Conservation (phyloP, 2,329 filamentous ascomycete species). For the Sporothrix luriei region DNA sequence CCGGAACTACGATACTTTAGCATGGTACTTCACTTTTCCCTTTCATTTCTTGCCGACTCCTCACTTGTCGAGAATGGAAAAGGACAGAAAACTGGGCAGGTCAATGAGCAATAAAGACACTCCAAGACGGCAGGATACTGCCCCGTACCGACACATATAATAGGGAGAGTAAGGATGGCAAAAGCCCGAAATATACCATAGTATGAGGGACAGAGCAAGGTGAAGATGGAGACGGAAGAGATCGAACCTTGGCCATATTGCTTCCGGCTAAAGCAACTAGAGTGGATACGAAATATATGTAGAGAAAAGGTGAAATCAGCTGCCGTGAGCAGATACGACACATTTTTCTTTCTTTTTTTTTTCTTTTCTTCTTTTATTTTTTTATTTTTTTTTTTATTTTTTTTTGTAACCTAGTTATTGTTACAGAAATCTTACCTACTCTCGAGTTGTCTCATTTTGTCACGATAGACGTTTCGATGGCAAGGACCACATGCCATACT, state of each 20-base stretch:
- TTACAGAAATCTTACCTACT: too few relatives aligned
- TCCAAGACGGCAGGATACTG: slow-evolving; percentile 2
- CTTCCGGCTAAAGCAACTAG: background rate
- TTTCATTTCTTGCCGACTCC: background rate
- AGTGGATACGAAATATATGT: background rate
- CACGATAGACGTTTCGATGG: too few relatives aligned
- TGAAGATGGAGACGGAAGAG: background rate
- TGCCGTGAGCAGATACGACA: background rate
- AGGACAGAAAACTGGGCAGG: background rate
- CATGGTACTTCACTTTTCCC: background rate
- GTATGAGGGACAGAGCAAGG: background rate
- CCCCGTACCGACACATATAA: background rate
- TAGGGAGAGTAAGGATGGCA: background rate
- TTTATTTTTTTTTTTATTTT: background rate
- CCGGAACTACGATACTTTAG: background rate
- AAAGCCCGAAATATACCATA: background rate
- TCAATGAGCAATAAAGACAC: background rate
- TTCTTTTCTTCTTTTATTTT: too few relatives aligned
- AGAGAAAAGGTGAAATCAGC: background rate
- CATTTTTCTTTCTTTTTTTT: too few relatives aligned
- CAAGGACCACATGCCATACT: too few relatives aligned
- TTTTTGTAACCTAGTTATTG: background rate
- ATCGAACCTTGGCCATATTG: background rate
- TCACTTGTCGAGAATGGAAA: background rate
- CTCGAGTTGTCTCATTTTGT: too few relatives aligned